Base-by-base conservation (phyloP, 257 asterid species). In the Echites panduratus region DNA sequence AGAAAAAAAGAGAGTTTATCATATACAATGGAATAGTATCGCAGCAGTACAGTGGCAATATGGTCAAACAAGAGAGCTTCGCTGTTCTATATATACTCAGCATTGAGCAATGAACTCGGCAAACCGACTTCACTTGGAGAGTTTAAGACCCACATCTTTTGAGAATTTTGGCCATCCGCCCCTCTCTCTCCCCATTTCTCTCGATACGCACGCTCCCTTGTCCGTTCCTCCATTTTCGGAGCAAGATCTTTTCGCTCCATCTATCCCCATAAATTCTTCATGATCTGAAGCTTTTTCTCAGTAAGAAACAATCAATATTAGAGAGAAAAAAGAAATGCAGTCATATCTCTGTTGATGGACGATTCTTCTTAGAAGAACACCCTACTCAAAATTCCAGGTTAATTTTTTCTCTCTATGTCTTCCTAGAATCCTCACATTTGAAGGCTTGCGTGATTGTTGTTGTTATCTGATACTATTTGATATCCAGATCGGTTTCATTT, bases 1-100 rank as follows among this genome's bases (percentile, higher is more conserved):
- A 16, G 12, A 49, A 49, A 14, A 12, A 32, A 14, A 19, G 54
- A 49, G 14, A 49, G 14, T 49, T 19, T 4, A 13, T 49, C 38
- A 32, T 32, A 32, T 32, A 41, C 5, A 41, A 41, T 41, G 7
- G 0, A 41, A 41, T 41, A 41, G 45, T 41, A 4, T 41, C 9
- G 45, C 22, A 4, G 9, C 29, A 13, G 41, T 61, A 29, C 27
- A 63, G 69, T 38, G 69, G 49, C 69, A 64, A 17, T 17, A 14
- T 62, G 45, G 67, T 40, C 13, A 32, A 62, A 62, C 0, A 9
- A 29, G 10, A 14, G 26, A 32, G 24, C 35, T 32, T 64, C n/a
- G 49, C 69, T 29, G 49, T 41, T 64, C 69, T 64, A 64, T 48
- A 64, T 17, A 64, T 64, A 64, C 17, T 1, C 17, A 41, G 69